Base-by-base conservation (phyloP, 164 flowering plant species). In the Magnolia changhungtana region DNA sequence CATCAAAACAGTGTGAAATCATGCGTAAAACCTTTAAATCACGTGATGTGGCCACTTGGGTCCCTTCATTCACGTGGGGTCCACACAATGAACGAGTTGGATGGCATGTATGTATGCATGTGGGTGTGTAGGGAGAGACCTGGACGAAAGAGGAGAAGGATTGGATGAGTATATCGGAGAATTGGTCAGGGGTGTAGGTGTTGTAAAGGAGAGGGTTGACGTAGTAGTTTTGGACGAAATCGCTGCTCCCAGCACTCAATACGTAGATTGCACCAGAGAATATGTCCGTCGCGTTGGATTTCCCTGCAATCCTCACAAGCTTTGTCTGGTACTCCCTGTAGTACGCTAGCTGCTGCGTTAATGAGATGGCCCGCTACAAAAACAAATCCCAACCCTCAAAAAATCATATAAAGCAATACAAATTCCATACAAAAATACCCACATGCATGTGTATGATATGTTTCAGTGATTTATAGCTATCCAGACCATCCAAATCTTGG, bases 231-330 rank as follows among this genome's bases (percentile, higher is more conserved):
- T 81, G 98, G 80, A 92, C 75, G 70, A 84, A 93, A 69, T 95
- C 98, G 75, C 98, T 93, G 83, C 86, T 88, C 14, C 98, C 98
- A 23, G 93, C 93, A 78, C 95, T 93, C 65, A 93, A 29, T 31
- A 95, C 84, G 78, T 95, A 89, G 78, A 93, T 85, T 24, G 88
- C 90, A 20, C 85, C 86, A 8, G 91, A 83, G 82, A 92, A 81
- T 49, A 91, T 85, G 7, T 75, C 59, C 19, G 81, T 74, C 27
- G 92, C 98, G 58, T 81, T 88, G 14, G 76, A 74, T 68, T 52
- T 76, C 58, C 98, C 98, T 18, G 84, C 91, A 83, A 84, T 66
- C 10, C 50, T 82, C 29, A 65, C 84, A 65, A 95, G 82, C 75
- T 82, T 87, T 10, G 24, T 71, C 77, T 91, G 94, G 75, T 87